phyloP scores from a whole-genome alignment of 371 early-diverging fungal species.

The Actinomortierella wolfii region DNA sequence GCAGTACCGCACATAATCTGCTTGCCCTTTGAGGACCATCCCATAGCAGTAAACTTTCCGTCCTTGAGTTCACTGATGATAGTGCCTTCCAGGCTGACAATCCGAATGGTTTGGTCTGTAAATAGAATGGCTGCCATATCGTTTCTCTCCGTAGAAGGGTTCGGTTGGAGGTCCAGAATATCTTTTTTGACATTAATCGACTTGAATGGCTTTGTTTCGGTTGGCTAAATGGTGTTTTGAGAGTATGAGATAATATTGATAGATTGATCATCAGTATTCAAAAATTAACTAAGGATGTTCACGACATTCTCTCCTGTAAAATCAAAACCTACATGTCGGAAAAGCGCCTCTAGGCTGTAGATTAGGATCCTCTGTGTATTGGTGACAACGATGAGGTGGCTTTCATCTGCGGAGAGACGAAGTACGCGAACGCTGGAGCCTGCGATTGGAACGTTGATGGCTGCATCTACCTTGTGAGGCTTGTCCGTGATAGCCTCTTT shows the following conservation, averaged over 20 bases:
- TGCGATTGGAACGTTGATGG: slow-evolving; percentile 14
- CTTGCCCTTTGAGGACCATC: slow-evolving; percentile 42
- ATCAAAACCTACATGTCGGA: slow-evolving; percentile 19
- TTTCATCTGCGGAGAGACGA: slow-evolving; percentile 34
- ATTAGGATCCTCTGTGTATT: slow-evolving; percentile 14
- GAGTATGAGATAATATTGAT: too few species aligned
- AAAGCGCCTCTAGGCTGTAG: slow-evolving; percentile 19
- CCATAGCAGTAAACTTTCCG: slow-evolving; percentile 34
- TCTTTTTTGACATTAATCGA: slow-evolving; percentile 8
- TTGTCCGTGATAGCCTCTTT: slow-evolving; percentile 9
- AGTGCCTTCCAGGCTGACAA: slow-evolving; percentile 15
- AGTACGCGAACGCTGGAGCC: slow-evolving; percentile 17
- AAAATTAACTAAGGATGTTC: too few species aligned
- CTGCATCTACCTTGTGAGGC: slow-evolving; percentile 13
- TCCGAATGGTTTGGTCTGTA: slow-evolving; percentile 8
- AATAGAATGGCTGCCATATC: slow-evolving; percentile 28
- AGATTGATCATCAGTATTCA: too few species aligned
- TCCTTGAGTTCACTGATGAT: slow-evolving; percentile 12
- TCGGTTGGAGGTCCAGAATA: slow-evolving; percentile 32
- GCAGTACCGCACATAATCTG: slow-evolving; percentile 45
- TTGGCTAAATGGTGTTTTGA: slow-evolving; percentile 8
- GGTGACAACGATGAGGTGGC: slow-evolving; percentile 19
- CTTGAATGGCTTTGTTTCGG: slow-evolving; percentile 8
- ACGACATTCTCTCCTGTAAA: too few species aligned
- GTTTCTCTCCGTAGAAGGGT: slow-evolving; percentile 20